Evolutionary conservation across 2,329 filamentous ascomycete genomes (phyloP), one percentile per base, ranked within the genome.

Genomic region (Neospermospora avenae): DNA sequence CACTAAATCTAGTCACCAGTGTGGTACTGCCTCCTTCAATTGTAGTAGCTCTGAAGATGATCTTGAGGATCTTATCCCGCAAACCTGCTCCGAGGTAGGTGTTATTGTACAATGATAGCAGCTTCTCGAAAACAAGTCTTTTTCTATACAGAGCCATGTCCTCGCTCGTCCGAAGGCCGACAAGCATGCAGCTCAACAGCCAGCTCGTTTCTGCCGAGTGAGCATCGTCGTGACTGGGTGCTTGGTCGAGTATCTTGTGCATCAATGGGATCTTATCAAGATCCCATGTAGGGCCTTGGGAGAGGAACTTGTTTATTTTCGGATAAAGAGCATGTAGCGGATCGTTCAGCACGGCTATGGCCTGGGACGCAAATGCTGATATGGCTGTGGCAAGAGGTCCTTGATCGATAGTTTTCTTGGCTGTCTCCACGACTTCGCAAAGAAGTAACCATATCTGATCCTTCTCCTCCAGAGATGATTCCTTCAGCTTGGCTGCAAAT

Each of bases 241-340:
- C 82, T 55, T 85, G 82, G 60, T 84, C 80, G 11, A 87, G 76
- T 55, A 88, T 78, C 63, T 83, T 80, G 66, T 84, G 80, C 24
- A 85, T 84, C n/a, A 93, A 79, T 7, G 95, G 82, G 24, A 95
- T 84, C 70, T 85, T 87, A 61, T 90, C 84, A 18, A 87, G 71
- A 13, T 86, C 81, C 93, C 93, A 98, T 24, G 80, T 74, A 0
- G 93, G 93, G 0, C 86, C 84, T 55, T 86, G 86, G 22, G 90
- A 90, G 37, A 98, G 82, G 73, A 93, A 97, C 5, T 81, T 80
- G 77, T 96, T 96, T 74, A 95, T 78, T 72, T 96, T 96, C 60
- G 86, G 84, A 72, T 96, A 98, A 39, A 97, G 82, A 62, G 84
- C 84, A 71, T 96, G 91, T 16, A 91, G 80, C 0, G 93, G 93